phyloP scores from a whole-genome alignment of 495 filamentous ascomycete genomes.

The Schizothecium vesticola region DNA sequence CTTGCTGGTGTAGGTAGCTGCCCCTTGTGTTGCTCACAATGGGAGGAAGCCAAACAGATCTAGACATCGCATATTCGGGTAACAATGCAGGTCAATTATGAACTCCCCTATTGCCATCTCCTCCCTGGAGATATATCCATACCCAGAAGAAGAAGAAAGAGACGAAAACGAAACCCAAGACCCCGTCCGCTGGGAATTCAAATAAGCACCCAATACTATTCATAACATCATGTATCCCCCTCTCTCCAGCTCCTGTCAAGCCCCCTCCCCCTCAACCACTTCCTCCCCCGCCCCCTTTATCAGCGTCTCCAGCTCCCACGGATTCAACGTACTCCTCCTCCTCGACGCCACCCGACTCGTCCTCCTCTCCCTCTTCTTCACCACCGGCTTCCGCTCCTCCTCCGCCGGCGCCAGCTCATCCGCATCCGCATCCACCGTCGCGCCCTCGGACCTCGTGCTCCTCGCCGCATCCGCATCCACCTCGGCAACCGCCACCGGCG shows the following conservation, averaged over 20 bases:
- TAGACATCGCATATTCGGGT: background rate
- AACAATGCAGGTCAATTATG: background rate
- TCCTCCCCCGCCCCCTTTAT: conserved; percentile 19
- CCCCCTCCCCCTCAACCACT: background rate
- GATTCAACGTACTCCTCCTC: conserved; percentile 64
- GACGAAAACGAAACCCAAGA: background rate
- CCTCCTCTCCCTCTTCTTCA: conserved; percentile 38
- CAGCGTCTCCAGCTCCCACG: conserved; percentile 59
- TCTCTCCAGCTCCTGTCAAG: background rate
- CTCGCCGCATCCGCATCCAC: conserved; percentile 8
- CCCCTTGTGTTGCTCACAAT: background rate
- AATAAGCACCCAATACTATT: background rate
- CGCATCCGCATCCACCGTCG: conserved; percentile 8
- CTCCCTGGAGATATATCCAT: background rate
- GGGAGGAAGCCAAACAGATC: background rate
- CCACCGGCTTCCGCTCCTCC: conserved; percentile 14
- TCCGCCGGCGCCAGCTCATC: conserved; percentile 24
- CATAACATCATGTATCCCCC: background rate
- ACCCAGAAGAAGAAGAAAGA: background rate
- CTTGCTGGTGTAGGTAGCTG: background rate
- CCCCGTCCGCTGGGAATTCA: background rate
- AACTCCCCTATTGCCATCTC: background rate
- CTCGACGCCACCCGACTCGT: conserved; percentile 46
- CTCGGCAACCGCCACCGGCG: background rate
- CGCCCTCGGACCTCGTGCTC: conserved; percentile 8